A percentile compares a stretch with the other conserved stretches of the same genome.
Evolutionary conservation across 2,329 filamentous ascomycete species (phyloP).

Genomic region (Claviceps sp.): DNA sequence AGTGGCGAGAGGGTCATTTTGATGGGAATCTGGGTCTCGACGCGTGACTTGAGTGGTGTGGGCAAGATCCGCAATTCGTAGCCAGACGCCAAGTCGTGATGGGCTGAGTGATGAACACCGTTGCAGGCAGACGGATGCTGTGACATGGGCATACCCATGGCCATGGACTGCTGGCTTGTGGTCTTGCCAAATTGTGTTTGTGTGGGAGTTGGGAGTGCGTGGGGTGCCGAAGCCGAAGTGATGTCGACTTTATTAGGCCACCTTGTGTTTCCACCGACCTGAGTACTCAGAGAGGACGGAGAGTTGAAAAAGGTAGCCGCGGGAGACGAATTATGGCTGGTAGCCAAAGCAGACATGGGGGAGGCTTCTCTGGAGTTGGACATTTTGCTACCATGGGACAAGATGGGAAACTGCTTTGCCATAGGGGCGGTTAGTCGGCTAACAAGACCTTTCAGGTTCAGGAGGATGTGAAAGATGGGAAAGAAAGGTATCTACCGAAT

Average conservation of each 20-base stretch:
- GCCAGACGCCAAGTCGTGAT: slow-evolving; percentile 16
- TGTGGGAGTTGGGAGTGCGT: slow-evolving; percentile 13
- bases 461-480: neutral
- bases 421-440: slow-evolving; percentile 14
- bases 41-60: slow-evolving; percentile 70
- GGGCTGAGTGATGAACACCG: slow-evolving; percentile 9
- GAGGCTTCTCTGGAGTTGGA: slow-evolving; percentile 39
- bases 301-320: slow-evolving; percentile 30
- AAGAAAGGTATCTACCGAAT: slow-evolving; percentile 23
- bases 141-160: slow-evolving; percentile 10
- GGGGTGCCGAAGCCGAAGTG: slow-evolving; percentile 11
- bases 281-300: slow-evolving; percentile 29
- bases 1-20: slow-evolving; percentile 65
- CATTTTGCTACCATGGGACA: slow-evolving; percentile 33
- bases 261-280: slow-evolving; percentile 17
- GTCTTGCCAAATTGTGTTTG: slow-evolving; percentile 14
- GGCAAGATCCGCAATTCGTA: slow-evolving; percentile 47
- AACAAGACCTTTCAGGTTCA: neutral
- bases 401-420: slow-evolving; percentile 35
- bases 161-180: neutral
- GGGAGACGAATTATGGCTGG: slow-evolving; percentile 41
- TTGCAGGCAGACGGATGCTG: slow-evolving; percentile 16
- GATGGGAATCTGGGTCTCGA: slow-evolving; percentile 92
- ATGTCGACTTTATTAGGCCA: slow-evolving; percentile 23
- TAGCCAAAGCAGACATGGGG: slow-evolving; percentile 36